Percentiles rank a stretch among this genome's conserved stretches.
phyloP scores from a whole-genome alignment of 2,329 filamentous ascomycete species.

The Hypoxylon sp. region DNA sequence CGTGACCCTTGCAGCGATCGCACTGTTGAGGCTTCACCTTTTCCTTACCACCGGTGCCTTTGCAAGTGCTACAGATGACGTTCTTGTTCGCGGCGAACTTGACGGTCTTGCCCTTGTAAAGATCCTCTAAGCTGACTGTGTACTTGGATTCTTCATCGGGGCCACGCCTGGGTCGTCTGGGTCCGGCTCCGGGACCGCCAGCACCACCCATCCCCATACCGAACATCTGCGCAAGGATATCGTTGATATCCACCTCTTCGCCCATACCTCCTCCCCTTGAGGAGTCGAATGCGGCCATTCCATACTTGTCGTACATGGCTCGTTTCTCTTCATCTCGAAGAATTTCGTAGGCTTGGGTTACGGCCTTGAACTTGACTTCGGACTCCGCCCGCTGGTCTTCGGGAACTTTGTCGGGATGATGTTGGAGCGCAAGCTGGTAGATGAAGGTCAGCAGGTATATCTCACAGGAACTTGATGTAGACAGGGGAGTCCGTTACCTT shows the following conservation, averaged over 20 bases:
- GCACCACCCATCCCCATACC: constrained; percentile 58
- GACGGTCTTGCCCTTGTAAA: constrained; percentile 99
- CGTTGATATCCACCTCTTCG: constrained; percentile 87
- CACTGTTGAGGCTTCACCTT: constrained; percentile 89
- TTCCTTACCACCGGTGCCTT: constrained; percentile 90
- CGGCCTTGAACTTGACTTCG: constrained; percentile 92
- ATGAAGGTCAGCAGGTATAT: constrained; percentile 24
- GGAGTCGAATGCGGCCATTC: constrained; percentile 95
- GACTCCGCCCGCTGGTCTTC: constrained; percentile 87
- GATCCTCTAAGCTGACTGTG: constrained; percentile 90
- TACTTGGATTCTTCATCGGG: constrained; percentile 92
- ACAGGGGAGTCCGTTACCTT: constrained; percentile 71
- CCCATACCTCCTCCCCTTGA: constrained; percentile 75
- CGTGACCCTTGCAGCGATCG: constrained; percentile 85
- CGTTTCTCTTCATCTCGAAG: constrained; percentile 96
- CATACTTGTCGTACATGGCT: constrained; percentile 90
- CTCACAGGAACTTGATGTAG: constrained; percentile 11
- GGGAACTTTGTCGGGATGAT: constrained; percentile 96
- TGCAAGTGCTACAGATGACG: constrained; percentile 88
- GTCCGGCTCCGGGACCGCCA: constrained; percentile 61
- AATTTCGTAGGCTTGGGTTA: constrained; percentile 97
- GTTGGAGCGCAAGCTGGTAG: constrained; percentile 81
- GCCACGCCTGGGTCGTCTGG: constrained; percentile 77
- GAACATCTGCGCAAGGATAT: constrained; percentile 95
- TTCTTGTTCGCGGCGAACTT: constrained; percentile 97